Base-by-base conservation (phyloP, 2,329 filamentous ascomycete genomes). In the Pseudogymnoascus sp. region DNA sequence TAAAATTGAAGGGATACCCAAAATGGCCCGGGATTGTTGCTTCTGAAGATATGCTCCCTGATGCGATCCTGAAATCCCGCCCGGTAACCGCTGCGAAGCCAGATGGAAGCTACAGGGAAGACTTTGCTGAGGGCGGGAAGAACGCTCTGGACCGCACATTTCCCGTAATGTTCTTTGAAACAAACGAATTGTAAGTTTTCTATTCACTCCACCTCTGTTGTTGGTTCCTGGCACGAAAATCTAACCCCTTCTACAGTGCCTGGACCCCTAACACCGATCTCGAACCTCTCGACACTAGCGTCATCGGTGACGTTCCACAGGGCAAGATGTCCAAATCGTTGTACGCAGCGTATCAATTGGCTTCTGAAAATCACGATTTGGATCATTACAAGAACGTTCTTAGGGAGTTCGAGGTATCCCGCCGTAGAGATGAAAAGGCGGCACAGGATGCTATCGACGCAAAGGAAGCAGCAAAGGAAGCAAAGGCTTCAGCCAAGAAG, bases 11-110 rank as follows among this genome's bases (percentile, higher is more conserved):
- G 81, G 95, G 93, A 64, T 96, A 91, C 76, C 91, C 95, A 33
- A 88, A 91, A 40, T 99, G 95, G 95, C 95, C 95, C 14, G 88
- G 91, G 62, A 90, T 99, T 72, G 86, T 99, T 69, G 95, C 91
- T 74, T 92, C 96, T 73, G 93, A 99, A 75, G 87, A 88, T 65
- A 97, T 99, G 88, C 86, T 99, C 18, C 93, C 95, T 1, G 81
- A 87, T 63, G 86, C 83, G 12, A 83, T 99, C 23, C 77, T 96
- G 62, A 89, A 83, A 70, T 84, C 83, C 52, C 88, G 95, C 65
- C 95, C 93, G 7, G 90, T 96, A 61, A 92, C 91, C 49, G 92
- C 93, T 21, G 87, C 85, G 69, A 86, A 89, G 63, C 78, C 84
- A 21, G 93, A 97, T 75, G 93, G 93, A 63, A 89, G 88, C 41